Conservation (phyloP, 208 protist species). For the Acanthamoeba lenticulata region DNA sequence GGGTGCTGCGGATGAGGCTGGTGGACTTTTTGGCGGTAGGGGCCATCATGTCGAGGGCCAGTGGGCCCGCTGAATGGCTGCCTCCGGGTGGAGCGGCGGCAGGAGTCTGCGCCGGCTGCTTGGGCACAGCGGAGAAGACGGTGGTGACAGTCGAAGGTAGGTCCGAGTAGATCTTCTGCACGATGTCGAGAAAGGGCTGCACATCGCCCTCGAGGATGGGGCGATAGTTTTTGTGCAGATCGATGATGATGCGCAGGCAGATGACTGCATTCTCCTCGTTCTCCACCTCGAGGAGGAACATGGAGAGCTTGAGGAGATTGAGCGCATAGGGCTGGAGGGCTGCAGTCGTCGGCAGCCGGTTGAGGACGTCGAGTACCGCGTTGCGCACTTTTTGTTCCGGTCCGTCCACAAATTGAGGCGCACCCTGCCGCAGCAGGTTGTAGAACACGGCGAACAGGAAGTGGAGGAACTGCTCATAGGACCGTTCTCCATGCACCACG, state of each 20-base stretch:
- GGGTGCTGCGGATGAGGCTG: background rate
- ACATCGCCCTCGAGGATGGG: slow-evolving; percentile 80
- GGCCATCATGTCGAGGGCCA: background rate
- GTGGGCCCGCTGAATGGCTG: background rate
- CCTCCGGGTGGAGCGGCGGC: background rate
- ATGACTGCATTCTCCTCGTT: slow-evolving; percentile 90
- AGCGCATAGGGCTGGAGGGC: slow-evolving; percentile 76
- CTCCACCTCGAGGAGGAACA: slow-evolving; percentile 77
- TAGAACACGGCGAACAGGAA: slow-evolving; percentile 74
- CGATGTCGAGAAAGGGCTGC: slow-evolving; percentile 87
- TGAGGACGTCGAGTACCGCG: slow-evolving; percentile 87
- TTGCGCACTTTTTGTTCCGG: slow-evolving; percentile 86
- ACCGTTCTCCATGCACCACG: slow-evolving; percentile 3
- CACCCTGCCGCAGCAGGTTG: slow-evolving; percentile 67
- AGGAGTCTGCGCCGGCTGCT: background rate
- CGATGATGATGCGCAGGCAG: slow-evolving; percentile 89
- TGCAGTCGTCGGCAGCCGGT: slow-evolving; percentile 88
- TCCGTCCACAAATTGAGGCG: slow-evolving; percentile 25
- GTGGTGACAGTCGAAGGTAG: slow-evolving; percentile 74
- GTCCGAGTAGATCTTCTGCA: slow-evolving; percentile 82
- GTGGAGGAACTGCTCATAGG: slow-evolving; percentile 69
- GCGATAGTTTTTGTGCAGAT: slow-evolving; percentile 88
- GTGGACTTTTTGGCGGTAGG: background rate
- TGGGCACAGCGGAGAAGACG: slow-evolving; percentile 61
- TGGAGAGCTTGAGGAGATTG: slow-evolving; percentile 71